These are phyloP conservation scores for Gossypium ekmanianum DNA, from an alignment of 345 rosid genomes.

Conservation along the genomic window DNA sequence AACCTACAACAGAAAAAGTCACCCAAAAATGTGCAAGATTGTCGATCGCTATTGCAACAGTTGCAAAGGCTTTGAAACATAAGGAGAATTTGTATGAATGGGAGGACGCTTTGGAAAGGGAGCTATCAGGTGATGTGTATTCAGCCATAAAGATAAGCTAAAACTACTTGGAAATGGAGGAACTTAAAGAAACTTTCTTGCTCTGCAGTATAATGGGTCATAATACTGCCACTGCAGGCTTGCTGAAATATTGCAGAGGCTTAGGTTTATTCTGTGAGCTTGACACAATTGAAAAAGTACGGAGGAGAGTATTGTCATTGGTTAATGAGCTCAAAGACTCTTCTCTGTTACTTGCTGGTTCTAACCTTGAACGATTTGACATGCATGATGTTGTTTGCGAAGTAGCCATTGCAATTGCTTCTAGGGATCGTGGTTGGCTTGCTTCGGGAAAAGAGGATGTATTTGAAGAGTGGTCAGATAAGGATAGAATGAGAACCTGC, in stretches of 20 bases:
- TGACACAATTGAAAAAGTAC: not conserved
- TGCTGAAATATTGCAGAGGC: conserved; percentile 15
- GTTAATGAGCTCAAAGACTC: conserved; percentile 20
- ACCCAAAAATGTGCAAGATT: conserved; percentile 24
- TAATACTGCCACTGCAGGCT: not conserved
- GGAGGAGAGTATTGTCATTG: conserved; percentile 5
- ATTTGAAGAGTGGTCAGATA: not conserved
- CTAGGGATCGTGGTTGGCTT: conserved; percentile 4
- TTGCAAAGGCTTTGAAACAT: conserved; percentile 17
- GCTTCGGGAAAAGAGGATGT: not conserved
- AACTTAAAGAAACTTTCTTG: conserved; percentile 12
- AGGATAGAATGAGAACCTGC: not conserved
- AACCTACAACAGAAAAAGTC: not conserved
- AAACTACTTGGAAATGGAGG: not conserved
- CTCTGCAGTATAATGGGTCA: conserved; percentile 12
- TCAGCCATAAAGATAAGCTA: conserved; percentile 12
- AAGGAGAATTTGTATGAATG: not conserved
- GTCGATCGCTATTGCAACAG: conserved; percentile 14
- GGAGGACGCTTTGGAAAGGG: not conserved
- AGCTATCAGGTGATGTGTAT: not conserved
- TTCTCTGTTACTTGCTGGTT: conserved; percentile 19
- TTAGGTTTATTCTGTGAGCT: conserved; percentile 8
- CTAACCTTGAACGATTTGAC: not conserved
- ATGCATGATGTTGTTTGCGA: conserved; percentile 32
- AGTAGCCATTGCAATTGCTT: conserved; percentile 24